Base-by-base conservation (phyloP, 345 rosid genomes). In the Aegle marmelos region DNA sequence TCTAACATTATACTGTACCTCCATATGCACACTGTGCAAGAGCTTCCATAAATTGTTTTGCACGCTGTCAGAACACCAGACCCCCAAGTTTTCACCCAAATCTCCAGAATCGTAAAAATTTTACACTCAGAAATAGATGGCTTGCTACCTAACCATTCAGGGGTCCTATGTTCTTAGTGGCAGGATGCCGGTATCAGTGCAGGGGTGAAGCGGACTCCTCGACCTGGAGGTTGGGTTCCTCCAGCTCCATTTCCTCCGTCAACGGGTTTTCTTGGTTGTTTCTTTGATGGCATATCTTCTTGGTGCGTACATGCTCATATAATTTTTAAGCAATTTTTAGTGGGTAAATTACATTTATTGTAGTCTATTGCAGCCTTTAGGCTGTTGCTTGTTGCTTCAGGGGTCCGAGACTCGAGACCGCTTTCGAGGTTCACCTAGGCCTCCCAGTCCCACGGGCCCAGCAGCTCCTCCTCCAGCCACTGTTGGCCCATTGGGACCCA, bases 221-320 rank as follows among this genome's bases (percentile, higher is more conserved):
- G 59, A 6, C 81, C 81, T n/a, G 75, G 54, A 27, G 71, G 70
- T n/a, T 65, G 34, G 72, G 79, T 56, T 9, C 67, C 59, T 37
- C 78, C 64, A 37, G 16, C 13, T 34, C 83, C 79, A 0, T 66
- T 63, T 24, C 70, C 79, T 3, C 37, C 76, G 16, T 77, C 79
- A 8, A n/a, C 5, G 0, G 76, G 78, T 45, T 72, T 56, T 5
- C 45, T 48, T 16, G 78, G 74, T 8, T 80, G 82, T 54, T 76
- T 72, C 78, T 77, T 80, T 24, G 68, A 34, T 48, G 79, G 84
- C 79, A 9, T 79, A 7, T 79, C 83, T 16, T 81, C 86, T 78
- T 81, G 88, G 85, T 79, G 61, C 27, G 61, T 30, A 21, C 30
- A 17, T 45, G 50, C 3, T 45, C 17, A 45, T 13, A 13, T 31